phyloP scores from a whole-genome alignment of 1,139 yeast species.

The Geotrichum candidum region DNA sequence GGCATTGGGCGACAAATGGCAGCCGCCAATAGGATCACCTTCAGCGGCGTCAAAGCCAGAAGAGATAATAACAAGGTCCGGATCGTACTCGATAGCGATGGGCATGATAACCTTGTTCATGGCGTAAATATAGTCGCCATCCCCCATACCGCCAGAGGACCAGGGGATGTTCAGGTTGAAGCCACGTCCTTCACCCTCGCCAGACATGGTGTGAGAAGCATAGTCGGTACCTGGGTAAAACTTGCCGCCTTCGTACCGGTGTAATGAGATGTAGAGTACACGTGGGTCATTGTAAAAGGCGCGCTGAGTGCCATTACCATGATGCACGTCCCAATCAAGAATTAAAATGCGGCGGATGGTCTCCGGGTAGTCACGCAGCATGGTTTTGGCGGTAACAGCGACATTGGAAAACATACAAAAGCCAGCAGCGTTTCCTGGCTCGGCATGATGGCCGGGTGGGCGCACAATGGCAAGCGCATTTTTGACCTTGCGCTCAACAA shows the following conservation, averaged over 20 bases:
- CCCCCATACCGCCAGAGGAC: slow-evolving; percentile 90
- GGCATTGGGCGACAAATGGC: slow-evolving; percentile 92
- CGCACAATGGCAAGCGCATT: slow-evolving; percentile 92
- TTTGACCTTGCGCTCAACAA: slow-evolving; percentile 84
- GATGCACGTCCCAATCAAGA: slow-evolving; percentile 97
- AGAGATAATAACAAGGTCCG: slow-evolving; percentile 87
- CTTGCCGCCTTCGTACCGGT: slow-evolving; percentile 84
- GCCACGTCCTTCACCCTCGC: slow-evolving; percentile 84
- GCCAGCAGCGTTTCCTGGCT: slow-evolving; percentile 95
- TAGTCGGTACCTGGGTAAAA: slow-evolving; percentile 90
- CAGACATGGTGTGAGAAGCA: slow-evolving; percentile 74
- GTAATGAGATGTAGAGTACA: slow-evolving; percentile 84
- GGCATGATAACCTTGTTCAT: slow-evolving; percentile 87
- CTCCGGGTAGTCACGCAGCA: slow-evolving; percentile 79
- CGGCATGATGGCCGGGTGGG: slow-evolving; percentile 99
- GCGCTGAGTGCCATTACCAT: slow-evolving; percentile 96
- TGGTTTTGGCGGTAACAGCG: slow-evolving; percentile 91
- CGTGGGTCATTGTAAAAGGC: slow-evolving; percentile 85
- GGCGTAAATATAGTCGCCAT: slow-evolving; percentile 92
- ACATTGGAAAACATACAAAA: slow-evolving; percentile 94
- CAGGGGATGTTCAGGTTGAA: slow-evolving; percentile 87
- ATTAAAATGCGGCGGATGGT: slow-evolving; percentile 77
- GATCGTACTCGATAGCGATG: slow-evolving; percentile 79
- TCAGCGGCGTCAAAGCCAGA: slow-evolving; percentile 99
- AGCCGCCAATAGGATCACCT: slow-evolving; percentile 97